Percentiles rank a stretch among this genome's conserved stretches.
phyloP scores from a whole-genome alignment of 257 asterid species.

The Solanum paucissectum region DNA sequence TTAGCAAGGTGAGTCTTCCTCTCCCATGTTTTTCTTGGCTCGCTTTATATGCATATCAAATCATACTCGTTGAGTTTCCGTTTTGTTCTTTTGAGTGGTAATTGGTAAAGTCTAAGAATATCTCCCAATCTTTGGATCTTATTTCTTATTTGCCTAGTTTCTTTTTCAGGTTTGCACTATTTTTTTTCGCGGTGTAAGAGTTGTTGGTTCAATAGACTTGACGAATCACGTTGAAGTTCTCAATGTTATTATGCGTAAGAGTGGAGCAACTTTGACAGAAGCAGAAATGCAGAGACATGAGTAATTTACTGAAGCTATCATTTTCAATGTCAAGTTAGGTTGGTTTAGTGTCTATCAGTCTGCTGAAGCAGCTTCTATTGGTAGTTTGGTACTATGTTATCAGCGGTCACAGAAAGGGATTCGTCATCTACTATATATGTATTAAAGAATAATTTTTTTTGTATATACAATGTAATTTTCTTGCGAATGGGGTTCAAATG shows the following conservation, averaged over 20 bases:
- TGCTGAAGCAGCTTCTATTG: background rate
- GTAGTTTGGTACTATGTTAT: background rate
- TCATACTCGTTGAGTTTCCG: background rate
- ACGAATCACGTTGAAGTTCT: background rate
- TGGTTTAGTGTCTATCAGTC: background rate
- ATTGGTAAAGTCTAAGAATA: background rate
- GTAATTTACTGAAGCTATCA: background rate
- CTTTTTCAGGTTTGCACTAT: background rate
- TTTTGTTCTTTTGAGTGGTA: background rate
- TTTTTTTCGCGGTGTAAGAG: background rate
- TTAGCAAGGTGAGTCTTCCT: background rate
- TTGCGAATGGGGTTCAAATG: background rate
- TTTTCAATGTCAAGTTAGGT: background rate
- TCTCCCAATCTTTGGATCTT: background rate
- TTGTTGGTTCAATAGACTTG: background rate
- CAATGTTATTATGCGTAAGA: background rate
- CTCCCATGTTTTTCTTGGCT: background rate
- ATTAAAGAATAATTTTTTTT: background rate
- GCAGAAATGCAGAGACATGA: background rate
- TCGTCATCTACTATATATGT: background rate
- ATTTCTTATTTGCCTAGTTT: background rate
- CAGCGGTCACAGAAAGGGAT: background rate
- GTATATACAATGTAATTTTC: background rate
- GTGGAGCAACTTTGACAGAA: background rate
- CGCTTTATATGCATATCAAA: background rate